A percentile compares a stretch with the other conserved stretches of the same genome.
phyloP scores from a whole-genome alignment of 305 asterid genomes.

The Withania somnifera region DNA sequence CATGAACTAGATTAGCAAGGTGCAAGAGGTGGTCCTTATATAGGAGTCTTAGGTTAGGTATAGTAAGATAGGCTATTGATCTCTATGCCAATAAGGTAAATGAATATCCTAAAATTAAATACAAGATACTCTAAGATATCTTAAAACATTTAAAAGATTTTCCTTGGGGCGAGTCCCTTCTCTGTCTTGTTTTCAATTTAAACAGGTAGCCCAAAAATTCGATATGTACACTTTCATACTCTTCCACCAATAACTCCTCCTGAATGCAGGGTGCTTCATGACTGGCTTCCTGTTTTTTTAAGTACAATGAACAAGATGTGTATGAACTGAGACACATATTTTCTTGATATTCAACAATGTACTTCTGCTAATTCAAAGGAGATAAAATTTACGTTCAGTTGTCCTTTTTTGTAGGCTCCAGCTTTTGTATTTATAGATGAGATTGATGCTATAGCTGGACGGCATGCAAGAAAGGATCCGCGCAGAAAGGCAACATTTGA shows the following conservation, averaged over 20 bases:
- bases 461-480: conserved; percentile 88
- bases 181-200: too few relatives aligned
- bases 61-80: background rate
- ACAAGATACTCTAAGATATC: background rate
- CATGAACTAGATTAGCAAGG: background rate
- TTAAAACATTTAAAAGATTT: background rate
- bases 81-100: background rate
- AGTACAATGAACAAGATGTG: background rate
- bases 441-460: conserved; percentile 99
- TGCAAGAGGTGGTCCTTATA: background rate
- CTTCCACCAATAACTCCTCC: too few relatives aligned
- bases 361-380: background rate
- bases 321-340: background rate
- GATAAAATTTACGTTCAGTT: background rate
- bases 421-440: conserved; percentile 94
- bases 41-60: background rate
- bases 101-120: background rate
- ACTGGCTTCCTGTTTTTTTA: background rate
- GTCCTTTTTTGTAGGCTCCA: conserved; percentile 71
- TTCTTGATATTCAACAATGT: background rate
- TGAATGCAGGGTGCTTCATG: background rate
- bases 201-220: too few relatives aligned
- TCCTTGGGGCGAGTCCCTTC: background rate
- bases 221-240: too few relatives aligned
- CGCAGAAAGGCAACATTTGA: conserved; percentile 82